Evolutionary conservation across 495 filamentous ascomycete species (phyloP).

Genomic region (Aspergillus taichungensis): DNA sequence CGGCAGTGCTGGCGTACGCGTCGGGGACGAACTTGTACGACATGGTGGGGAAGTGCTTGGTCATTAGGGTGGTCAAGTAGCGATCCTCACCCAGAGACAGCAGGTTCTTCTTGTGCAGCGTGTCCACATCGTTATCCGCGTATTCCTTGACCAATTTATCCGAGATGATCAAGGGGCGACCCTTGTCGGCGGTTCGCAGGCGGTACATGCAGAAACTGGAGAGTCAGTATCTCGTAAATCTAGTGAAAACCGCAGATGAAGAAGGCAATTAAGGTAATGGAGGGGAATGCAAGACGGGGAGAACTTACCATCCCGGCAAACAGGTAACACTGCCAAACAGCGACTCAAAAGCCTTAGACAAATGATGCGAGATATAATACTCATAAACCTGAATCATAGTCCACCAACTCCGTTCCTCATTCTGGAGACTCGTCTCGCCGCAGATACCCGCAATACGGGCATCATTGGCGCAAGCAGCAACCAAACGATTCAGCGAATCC

Average conservation of each 20-base stretch:
- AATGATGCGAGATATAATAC: constrained; percentile 93
- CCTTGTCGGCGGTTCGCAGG: constrained; percentile 82
- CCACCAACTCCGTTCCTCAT: constrained; percentile 91
- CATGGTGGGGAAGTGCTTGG: constrained; percentile 92
- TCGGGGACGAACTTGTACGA: constrained; percentile 92
- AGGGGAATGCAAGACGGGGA: neutral
- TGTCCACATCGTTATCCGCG: constrained; percentile 79
- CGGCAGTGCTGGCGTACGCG: constrained; percentile 85
- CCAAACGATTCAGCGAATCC: constrained; percentile 85
- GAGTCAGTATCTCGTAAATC: constrained; percentile 22
- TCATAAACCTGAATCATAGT: constrained; percentile 99
- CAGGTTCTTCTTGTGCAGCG: constrained; percentile 97
- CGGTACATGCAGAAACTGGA: constrained; percentile 97
- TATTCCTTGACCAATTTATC: constrained; percentile 83
- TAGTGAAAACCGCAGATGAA: neutral
- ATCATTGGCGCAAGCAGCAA: constrained; percentile 88
- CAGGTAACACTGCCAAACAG: constrained; percentile 94
- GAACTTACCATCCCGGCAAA: constrained; percentile 89
- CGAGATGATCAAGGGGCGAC: constrained; percentile 84
- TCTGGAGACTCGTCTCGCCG: constrained; percentile 92
- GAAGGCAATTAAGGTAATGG: too few species aligned
- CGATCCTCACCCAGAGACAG: constrained; percentile 94
- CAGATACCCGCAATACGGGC: constrained; percentile 96
- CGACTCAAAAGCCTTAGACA: constrained; percentile 91
- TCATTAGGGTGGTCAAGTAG: constrained; percentile 95